Evolutionary conservation across 202 grass and related monocot genomes (phyloP).

Genomic region (Cymbopogon flexuosus): DNA sequence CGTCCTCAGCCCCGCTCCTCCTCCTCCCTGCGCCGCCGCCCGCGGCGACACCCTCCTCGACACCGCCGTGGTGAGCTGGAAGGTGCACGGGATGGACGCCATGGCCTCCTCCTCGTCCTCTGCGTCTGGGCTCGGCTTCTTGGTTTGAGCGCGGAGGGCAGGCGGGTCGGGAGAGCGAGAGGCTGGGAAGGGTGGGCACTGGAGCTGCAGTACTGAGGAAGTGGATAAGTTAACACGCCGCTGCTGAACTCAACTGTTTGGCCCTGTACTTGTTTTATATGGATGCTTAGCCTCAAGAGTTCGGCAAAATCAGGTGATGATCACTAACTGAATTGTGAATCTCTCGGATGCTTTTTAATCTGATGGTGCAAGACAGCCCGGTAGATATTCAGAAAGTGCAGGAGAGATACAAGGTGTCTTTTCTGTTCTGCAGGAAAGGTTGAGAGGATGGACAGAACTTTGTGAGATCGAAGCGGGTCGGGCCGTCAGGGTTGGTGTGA

Average conservation of each 20-base stretch:
- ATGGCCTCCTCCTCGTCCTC: conserved; percentile 25
- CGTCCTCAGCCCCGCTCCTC: conserved; percentile 14
- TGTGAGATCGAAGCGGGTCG: not conserved
- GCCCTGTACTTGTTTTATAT: not conserved
- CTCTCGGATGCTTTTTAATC: not conserved
- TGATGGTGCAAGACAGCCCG: not conserved
- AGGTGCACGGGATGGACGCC: conserved; percentile 74
- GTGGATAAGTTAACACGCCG: conserved; percentile 28
- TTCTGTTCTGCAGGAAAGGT: not conserved
- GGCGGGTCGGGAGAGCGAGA: conserved; percentile 22
- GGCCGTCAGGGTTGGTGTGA: not conserved
- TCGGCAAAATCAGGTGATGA: not conserved
- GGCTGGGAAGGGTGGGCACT: conserved; percentile 27
- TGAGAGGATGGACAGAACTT: not conserved
- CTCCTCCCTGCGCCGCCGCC: not conserved
- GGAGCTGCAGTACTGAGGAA: not conserved
- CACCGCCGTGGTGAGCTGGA: conserved; percentile 35
- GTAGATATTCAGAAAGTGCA: not conserved
- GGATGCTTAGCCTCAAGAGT: not conserved
- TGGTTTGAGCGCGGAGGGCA: not conserved
- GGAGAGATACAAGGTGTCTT: not conserved
- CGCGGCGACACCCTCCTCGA: conserved; percentile 19
- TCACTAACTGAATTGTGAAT: conserved; percentile 17
- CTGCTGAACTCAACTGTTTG: not conserved
- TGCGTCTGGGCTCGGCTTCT: not conserved